Base-by-base conservation (phyloP, 805 yeast genomes). In the Starmera caribaea region DNA sequence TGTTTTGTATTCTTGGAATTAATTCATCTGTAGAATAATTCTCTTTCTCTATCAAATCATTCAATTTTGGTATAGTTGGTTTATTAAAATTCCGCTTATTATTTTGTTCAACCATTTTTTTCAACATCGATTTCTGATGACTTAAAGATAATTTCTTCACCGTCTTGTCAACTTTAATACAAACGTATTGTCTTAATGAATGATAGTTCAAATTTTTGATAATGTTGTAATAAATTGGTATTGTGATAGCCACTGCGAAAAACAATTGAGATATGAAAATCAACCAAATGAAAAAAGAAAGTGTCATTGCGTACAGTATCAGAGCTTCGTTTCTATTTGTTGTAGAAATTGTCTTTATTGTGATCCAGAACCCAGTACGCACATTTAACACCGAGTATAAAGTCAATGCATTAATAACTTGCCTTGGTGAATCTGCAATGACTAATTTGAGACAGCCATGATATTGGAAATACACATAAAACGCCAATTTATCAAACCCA, bases 351-450 rank as follows among this genome's bases (percentile, higher is more conserved):
- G 58, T 46, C 45, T 66, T 63, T 36, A 86, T 70, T 34, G 78
- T 74, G 1, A 41, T 42, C 48, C 46, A 42, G 38, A 68, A 57
- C 13, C 51, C 56, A 7, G 51, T 42, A 30, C 55, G 54, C 14
- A 61, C 49, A 12, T 69, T 52, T 15, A 72, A 52, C 5, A 71
- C 74, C 3, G 77, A 69, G 60, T 69, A 73, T 16, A 81, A 61
- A 0, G 96, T 85, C 48, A 83, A 63, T 24, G 88, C 82, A 54
- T 87, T 87, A 45, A 87, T 73, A 2, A 84, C 79, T 59, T 87
- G 96, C 59, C 96, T 75, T 17, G 96, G 96, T 14, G 88, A 71
- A 48, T 87, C 95, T 0, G 95, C 88, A 35, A 84, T 63, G 9
- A 86, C 50, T 47, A 86, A 69, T 35, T 74, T 63, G 12, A 82